Evolutionary conservation across 805 yeast species (phyloP), one percentile per base, ranked within the genome.

Genomic region (Sungouiella thailandica): DNA sequence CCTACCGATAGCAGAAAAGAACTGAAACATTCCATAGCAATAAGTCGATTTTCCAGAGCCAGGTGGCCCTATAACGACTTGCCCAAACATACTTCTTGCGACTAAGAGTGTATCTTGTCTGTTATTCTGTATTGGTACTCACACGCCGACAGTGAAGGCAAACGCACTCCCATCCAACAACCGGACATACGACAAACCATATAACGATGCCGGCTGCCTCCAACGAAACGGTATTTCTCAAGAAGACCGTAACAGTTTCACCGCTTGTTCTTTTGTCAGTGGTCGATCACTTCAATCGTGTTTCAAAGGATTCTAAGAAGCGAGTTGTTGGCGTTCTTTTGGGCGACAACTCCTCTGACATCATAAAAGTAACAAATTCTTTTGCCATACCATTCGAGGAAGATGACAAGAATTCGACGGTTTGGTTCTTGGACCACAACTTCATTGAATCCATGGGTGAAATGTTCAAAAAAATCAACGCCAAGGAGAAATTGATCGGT

Each of bases 311-410:
- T 36, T 52, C 66, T 5, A 79, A 76, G 52, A 87, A 86, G 53
- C 73, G 98, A 52, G 96, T 89, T 14, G 84, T 93, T 12, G 99
- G 99, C 39, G 97, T 88, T 27, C 77, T 93, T 35, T 70, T 93
- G 35, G 99, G 99, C 13, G 95, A 87, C 51, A 74, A 70, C 41
- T 62, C 76, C 11, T 55, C 69, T 8, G 68, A 68, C 33, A 60
- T 63, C 2, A 77, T 89, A 31, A 77, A 80, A 33, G 90, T 89
- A 14, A 78, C 96, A 34, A 93, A 93, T 64, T 83, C 94, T 17
- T 93, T 86, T 67, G 99, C 97, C 7, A 84, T 93, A 31, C 99
- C 99, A 1, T 93, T 93, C 55, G 98, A 93, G 62, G 99, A 93
- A 58, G 98, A 93, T 55, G 95, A 83, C 29, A 83, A 78, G 58